Evolutionary conservation across 176 grass and related monocot species (phyloP).

Genomic region (Oryza meyeriana): DNA sequence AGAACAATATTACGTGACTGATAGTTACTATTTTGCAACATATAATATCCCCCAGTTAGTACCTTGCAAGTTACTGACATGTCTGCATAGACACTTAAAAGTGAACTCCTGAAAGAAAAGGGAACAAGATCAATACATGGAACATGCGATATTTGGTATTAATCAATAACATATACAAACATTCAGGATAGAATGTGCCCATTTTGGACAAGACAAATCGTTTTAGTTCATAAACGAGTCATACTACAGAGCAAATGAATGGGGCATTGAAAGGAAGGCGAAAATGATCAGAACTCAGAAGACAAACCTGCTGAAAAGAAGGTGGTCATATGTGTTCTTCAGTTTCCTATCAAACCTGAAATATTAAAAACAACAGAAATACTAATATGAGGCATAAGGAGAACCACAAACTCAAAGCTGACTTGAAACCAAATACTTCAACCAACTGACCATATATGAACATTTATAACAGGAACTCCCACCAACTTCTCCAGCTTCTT

Average conservation of each 20-base stretch:
- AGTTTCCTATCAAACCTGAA: conserved; percentile 95
- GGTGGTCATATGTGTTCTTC: conserved; percentile 91
- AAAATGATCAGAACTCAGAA: conserved; percentile 20
- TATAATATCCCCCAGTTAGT: conserved; percentile 18
- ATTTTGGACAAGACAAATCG: conserved; percentile 9
- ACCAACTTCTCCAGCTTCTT: conserved; percentile 93
- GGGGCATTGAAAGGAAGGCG: conserved; percentile 6
- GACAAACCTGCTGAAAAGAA: conserved; percentile 90
- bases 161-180: background rate
- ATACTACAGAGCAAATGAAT: conserved; percentile 18
- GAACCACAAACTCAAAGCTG: conserved; percentile 16
- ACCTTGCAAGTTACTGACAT: conserved; percentile 98
- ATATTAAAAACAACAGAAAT: conserved; percentile 33
- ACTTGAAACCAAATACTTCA: conserved; percentile 24
- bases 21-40: conserved; percentile 25
- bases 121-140: conserved; percentile 30
- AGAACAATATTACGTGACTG: background rate
- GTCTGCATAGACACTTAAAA: conserved; percentile 98
- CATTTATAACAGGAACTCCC: conserved; percentile 99
- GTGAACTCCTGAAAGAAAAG: conserved; percentile 77
- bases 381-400: conserved; percentile 16
- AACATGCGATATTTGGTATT: conserved; percentile 1
- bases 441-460: conserved; percentile 92
- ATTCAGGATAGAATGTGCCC: background rate
- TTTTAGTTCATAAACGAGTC: conserved; percentile 12